These are phyloP conservation scores for Plasmodium gaboni DNA, from an alignment of 169 alveolate genomes.

Conservation along the genomic window DNA sequence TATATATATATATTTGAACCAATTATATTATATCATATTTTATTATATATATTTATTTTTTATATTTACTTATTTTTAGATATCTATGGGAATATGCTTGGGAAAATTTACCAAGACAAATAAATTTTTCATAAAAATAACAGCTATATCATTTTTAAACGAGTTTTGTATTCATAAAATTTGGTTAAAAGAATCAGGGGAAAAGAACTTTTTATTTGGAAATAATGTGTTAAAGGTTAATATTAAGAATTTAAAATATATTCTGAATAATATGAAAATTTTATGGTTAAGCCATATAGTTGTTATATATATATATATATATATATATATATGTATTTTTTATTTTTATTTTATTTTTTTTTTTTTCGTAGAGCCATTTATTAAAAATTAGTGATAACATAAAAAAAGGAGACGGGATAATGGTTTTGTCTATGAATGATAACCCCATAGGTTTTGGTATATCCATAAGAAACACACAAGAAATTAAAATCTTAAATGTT, in stretches of 20 bases:
- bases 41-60: not conserved
- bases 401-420: slow-evolving; percentile 74
- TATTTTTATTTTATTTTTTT: not conserved
- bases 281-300: not conserved
- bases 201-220: slow-evolving; percentile 68
- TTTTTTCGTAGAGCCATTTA: slow-evolving; percentile 49
- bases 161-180: slow-evolving; percentile 75
- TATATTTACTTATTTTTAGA: slow-evolving; percentile 2
- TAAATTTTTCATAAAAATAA: slow-evolving; percentile 70
- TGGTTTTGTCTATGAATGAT: slow-evolving; percentile 67
- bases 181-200: slow-evolving; percentile 76
- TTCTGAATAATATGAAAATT: not conserved
- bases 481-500: slow-evolving; percentile 57
- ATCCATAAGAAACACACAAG: slow-evolving; percentile 72
- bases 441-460: slow-evolving; percentile 77
- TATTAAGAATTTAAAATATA: not conserved
- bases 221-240: slow-evolving; percentile 69
- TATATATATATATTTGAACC: slow-evolving; percentile 9
- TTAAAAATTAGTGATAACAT: slow-evolving; percentile 71
- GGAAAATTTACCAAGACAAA: slow-evolving; percentile 74
- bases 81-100: slow-evolving; percentile 71
- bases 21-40: not conserved
- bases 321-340: not conserved
- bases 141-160: slow-evolving; percentile 53
- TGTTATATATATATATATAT: not conserved